Base-by-base conservation (phyloP, 2,329 filamentous ascomycete genomes). In the Colletotrichum nymphaeae region DNA sequence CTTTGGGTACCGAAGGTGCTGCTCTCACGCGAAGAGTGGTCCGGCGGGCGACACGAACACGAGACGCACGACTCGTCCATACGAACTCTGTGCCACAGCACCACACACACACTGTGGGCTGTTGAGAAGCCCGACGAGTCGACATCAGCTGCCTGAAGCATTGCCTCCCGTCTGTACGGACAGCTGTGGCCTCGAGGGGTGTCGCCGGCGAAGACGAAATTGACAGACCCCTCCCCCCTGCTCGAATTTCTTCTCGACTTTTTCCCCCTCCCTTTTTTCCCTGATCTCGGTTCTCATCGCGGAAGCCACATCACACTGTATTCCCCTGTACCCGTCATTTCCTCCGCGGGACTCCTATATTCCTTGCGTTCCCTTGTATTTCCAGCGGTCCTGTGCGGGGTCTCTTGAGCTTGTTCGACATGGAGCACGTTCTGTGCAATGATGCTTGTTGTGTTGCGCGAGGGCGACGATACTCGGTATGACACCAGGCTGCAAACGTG, bases 51-150 rank as follows among this genome's bases (percentile, higher is more conserved):
- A 24, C 5, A 74, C 7, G 37, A 56, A 62, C 69, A 62, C 22
- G 26, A 55, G 46, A 28, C 64, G 74, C 57, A 75, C 11, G 24
- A 55, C 53, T 37, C 24, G 32, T 37, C 24, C 64, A 75, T 76
- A 75, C 73, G 75, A 75, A 74, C 69, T 73, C 46, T 75, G 69
- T 74, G 69, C 72, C 58, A 63, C 22, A 49, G 58, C 30, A 69
- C 28, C 56, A 28, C 30, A 46, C 69, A 72, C 52, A 67, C 35
- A 63, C 60, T 64, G 67, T 64, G 52, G 35, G 46, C 16, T 49
- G 37, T 19, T 53, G 19, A 14, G 30, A 12, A 57, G 32, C 4
- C 37, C 37, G 14, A 37, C 5, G 35, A 37, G 35, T 37, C 35
- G 30, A 28, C 24, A 37, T 53, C 37, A 37, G 55, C 60, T 53